Conservation (phyloP, 192 early-diverging fungal species). For the Rhizoclosmatium globosum region DNA sequence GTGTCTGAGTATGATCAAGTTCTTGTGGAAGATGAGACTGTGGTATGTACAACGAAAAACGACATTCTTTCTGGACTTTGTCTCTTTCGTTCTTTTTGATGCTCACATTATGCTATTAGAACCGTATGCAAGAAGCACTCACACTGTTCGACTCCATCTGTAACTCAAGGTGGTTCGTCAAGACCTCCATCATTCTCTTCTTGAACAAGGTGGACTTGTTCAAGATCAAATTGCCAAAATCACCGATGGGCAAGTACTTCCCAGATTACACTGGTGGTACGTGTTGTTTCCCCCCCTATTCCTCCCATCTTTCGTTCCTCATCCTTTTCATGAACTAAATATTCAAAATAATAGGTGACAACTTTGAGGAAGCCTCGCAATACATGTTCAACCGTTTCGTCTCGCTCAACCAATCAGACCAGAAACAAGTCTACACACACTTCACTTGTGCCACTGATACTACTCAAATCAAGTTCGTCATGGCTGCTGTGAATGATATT, state of each 20-base stretch:
- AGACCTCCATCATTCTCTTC: conserved; percentile 98
- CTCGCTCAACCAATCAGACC: conserved; percentile 55
- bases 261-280: conserved; percentile 74
- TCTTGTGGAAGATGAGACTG: conserved; percentile 93
- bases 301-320: background rate
- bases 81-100: background rate
- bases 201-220: conserved; percentile 99
- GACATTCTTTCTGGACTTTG: background rate
- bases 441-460: conserved; percentile 73
- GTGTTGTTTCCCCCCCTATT: background rate
- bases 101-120: conserved; percentile 51
- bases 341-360: conserved; percentile 42
- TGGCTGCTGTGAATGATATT: conserved; percentile 67
- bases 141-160: conserved; percentile 98
- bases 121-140: conserved; percentile 95
- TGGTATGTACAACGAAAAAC: conserved; percentile 56
- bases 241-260: conserved; percentile 89
- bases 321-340: background rate
- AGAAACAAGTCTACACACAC: conserved; percentile 67
- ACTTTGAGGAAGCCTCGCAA: conserved; percentile 58
- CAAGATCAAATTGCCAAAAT: conserved; percentile 84
- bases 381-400: conserved; percentile 59
- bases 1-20: conserved; percentile 97
- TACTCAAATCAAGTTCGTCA: conserved; percentile 65
- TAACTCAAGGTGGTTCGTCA: conserved; percentile 96